A percentile compares a stretch with the other conserved stretches of the same genome.
Evolutionary conservation across 148 eudicot genomes (phyloP).

Genomic region (Rhododendron mucronatum): DNA sequence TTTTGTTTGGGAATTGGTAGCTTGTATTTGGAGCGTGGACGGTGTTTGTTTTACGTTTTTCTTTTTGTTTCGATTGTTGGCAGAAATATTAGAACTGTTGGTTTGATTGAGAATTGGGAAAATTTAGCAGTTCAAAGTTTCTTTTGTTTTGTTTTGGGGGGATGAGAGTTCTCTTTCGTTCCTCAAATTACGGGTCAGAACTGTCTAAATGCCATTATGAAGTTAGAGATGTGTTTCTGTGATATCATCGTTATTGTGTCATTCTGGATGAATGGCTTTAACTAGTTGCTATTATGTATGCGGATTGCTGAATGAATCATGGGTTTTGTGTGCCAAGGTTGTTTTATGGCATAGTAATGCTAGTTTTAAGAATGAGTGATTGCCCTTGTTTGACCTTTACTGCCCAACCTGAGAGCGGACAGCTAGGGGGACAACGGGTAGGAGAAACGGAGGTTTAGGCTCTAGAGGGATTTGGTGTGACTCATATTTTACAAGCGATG

Average conservation of each 20-base stretch:
- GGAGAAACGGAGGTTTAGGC: background rate
- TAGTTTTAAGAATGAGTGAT: background rate
- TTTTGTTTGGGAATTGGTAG: background rate
- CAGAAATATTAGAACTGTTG: background rate
- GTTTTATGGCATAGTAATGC: background rate
- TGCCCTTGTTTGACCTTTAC: background rate
- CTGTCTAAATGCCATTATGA: background rate
- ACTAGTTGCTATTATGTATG: background rate
- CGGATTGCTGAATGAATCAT: slow-evolving; percentile 4
- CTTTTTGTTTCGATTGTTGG: background rate
- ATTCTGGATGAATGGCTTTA: background rate
- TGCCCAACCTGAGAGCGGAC: background rate
- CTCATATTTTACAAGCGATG: background rate
- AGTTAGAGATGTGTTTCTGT: background rate
- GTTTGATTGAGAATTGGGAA: background rate
- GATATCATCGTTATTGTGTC: background rate
- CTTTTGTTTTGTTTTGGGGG: background rate
- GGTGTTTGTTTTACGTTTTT: too few relatives aligned
- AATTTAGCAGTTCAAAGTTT: background rate
- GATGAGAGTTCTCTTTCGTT: background rate
- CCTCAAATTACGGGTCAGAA: background rate
- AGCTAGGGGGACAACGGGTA: background rate
- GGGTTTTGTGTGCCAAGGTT: background rate
- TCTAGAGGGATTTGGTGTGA: background rate
- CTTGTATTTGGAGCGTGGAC: background rate